phyloP scores from a whole-genome alignment of 1,284 basidiomycete genomes.

The Bjerkandera adusta region DNA sequence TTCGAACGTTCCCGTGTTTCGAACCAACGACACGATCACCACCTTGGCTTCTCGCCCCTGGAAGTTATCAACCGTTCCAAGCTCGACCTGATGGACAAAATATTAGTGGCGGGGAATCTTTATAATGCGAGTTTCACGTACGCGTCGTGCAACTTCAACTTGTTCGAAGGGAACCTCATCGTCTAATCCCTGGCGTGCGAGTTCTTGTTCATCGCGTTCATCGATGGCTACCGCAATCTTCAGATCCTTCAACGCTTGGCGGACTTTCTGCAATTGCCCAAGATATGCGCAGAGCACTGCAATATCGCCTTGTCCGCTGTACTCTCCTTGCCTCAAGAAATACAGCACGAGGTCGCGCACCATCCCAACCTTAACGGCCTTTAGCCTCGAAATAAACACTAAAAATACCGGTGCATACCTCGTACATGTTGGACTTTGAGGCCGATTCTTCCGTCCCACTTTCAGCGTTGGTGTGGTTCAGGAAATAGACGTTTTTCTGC shows the following conservation, averaged over 20 bases:
- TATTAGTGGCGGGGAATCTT: neutral
- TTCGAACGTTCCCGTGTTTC: slow-evolving; percentile 51
- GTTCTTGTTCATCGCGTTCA: slow-evolving; percentile 58
- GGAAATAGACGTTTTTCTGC: slow-evolving; percentile 54
- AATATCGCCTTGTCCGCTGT: slow-evolving; percentile 48
- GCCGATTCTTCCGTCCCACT: slow-evolving; percentile 50
- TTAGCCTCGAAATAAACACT: slow-evolving; percentile 3
- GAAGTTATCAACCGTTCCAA: slow-evolving; percentile 72
- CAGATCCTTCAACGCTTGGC: slow-evolving; percentile 46
- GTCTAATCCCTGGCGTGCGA: slow-evolving; percentile 38
- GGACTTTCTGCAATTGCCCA: slow-evolving; percentile 50
- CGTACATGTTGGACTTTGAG: slow-evolving; percentile 62
- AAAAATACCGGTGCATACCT: slow-evolving; percentile 39
- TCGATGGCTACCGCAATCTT: slow-evolving; percentile 62
- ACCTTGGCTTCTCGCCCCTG: slow-evolving; percentile 71
- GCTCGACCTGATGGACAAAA: slow-evolving; percentile 41
- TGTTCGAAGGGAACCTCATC: slow-evolving; percentile 32
- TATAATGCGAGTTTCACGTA: slow-evolving; percentile 22
- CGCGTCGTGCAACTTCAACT: slow-evolving; percentile 37
- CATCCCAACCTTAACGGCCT: slow-evolving; percentile 61
- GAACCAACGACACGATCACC: slow-evolving; percentile 66
- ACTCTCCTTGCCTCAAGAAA: slow-evolving; percentile 46
- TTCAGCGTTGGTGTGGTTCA: slow-evolving; percentile 52
- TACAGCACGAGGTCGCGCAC: slow-evolving; percentile 67
- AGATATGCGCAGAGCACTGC: slow-evolving; percentile 74